Base-by-base conservation (phyloP, 2,329 filamentous ascomycete genomes). In the Colletotrichum abscissum region DNA sequence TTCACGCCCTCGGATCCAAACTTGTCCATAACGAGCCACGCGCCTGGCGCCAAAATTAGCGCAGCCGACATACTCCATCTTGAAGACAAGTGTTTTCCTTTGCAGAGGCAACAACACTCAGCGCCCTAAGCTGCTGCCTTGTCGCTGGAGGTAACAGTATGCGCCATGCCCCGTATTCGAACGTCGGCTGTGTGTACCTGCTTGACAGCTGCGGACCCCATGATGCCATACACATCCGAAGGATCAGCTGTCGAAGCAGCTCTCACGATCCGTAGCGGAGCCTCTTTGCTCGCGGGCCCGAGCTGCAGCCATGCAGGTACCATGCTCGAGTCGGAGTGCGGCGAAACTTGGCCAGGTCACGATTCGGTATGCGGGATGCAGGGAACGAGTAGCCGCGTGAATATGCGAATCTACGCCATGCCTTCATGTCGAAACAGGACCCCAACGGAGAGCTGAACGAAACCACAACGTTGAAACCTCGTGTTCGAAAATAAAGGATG, bases 21-120 rank as follows among this genome's bases (percentile, higher is more conserved):
- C 22, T 57, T 65, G 33, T 49, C 38, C 42, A 49, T 6, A 30
- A 5, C 33, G 19, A 49, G 42, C 46, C 60, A 30, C 63, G 70
- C 67, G 70, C 56, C 60, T 70, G 60, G 70, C 70, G 67, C 70
- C 67, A 73, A 73, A 70, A 60, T 70, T 72, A 73, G 67, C 70
- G 67, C 70, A 65, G n/a, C 56, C 35, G 12, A 46, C 52, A 49
- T 49, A 6, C n/a, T 42, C 22, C 11, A 9, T 38, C n/a, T 33
- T 33, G 59, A 24, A 63, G 24, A 33, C 2, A 64, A 42, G 30
- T 26, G 22, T 22, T 33, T 9, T 3, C 46, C 14, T 35, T 35
- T 59, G 14, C 19, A 22, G 38, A 58, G 57, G 28, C 35, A 62
- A 38, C 38, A 42, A 6, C 19, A 5, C 19, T 11, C 63, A 38